Base-by-base conservation (phyloP, 1,139 yeast species). In the Debaryomyces coudertii region DNA sequence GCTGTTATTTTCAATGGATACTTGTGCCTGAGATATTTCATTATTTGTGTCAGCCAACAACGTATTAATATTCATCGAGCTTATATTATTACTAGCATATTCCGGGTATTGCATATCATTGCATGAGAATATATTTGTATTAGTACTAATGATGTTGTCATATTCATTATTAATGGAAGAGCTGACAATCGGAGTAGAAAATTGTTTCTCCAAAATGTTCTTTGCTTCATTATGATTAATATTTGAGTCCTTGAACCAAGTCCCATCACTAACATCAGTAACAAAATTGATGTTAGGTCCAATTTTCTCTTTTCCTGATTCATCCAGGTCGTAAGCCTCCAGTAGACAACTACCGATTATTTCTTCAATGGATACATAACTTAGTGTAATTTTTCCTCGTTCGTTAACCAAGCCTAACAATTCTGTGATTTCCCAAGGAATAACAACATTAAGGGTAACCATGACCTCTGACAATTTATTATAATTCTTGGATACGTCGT, bases 331-430 rank as follows among this genome's bases (percentile, higher is more conserved):
- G 38, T 43, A 49, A 0, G 61, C 52, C 47, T 79, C 84, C 58
- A 78, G 77, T 8, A 81, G 69, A 53, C 87, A 82, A 60, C 86
- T 79, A 20, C 82, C 82, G 3, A 83, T 81, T 39, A 83, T 76
- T 53, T 83, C 88, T 48, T 79, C 84, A 43, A 81, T 80, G n/a
- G 87, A 81, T 9, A 78, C 70, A 57, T 82, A 83, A 48, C 69
- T 72, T n/a, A 73, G 57, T 1, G 80, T 77, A 23, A 80, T 75
- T 53, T 76, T 78, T 36, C 80, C 82, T 47, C 82, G 67, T 58
- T 83, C 89, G 45, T 82, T 77, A 7, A 80, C 79, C 40, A 83
- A 63, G 27, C 82, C 84, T 41, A 82, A 55, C 27, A 83, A 60
- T 51, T 80, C 80, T 43, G 79, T 80, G 25, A 77, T 68, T 44